Evolutionary conservation across 257 asterid genomes (phyloP), one percentile per base, ranked within the genome.

Genomic region (Hygrophila difformis): DNA sequence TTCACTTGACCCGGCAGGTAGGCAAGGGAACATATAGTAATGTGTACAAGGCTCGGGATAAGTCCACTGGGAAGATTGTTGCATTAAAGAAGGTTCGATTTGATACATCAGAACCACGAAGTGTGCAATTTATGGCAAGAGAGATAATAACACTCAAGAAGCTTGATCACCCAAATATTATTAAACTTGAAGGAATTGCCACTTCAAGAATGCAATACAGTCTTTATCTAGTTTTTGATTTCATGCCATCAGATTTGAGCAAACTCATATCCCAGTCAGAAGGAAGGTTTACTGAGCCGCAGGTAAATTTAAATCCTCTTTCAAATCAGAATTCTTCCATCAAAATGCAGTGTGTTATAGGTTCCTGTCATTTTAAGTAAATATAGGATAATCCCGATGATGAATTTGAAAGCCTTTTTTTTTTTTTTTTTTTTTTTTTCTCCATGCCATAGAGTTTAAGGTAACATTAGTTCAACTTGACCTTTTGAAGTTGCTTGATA

Each of bases 21-120:
- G 95, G 95, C 3, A 79, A 72, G 3, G 95, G 95, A 44, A 85
- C 95, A n/a, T 85, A 85, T 53, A 85, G 95, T 67, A 85, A 85
- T 54, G 95, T 85, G 52, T 85, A 85, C 41, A 85, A 81, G 53
- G 95, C 93, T 9, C 56, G 63, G 45, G 84, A 81, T 21, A 85
- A 75, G 58, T 29, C 51, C 0, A 78, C 64, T 0, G 82, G 91
- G 20, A 73, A 78, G 54, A 71, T 78, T 13, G 87, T 81, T 5
- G 95, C 95, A 13, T 34, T 85, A 24, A 85, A 85, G 63, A 85
- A 85, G 55, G 81, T 85, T 39, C 84, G 93, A 2, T 81, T 81
- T 2, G 93, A 84, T 51, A 84, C 93, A 39, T 78, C 93, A 7
- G 91, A 85, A 38, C 82, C 91, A 0, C 67, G 59, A 34, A 85